Evolutionary conservation across 352 stramenopile genomes (phyloP).

Genomic region (Phytophthora pinifolia): DNA sequence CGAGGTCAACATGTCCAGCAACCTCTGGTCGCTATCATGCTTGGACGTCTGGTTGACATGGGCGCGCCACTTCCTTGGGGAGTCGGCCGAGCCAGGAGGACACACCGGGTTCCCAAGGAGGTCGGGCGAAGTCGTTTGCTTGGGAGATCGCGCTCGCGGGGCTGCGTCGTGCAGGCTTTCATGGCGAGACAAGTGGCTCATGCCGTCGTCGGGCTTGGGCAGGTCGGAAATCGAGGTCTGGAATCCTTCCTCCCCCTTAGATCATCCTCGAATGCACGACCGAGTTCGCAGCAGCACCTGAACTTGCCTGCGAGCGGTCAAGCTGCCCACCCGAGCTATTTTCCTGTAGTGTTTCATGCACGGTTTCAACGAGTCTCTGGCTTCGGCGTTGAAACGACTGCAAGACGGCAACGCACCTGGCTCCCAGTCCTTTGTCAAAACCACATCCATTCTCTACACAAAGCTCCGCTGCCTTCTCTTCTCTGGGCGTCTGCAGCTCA

Average conservation of each 20-base stretch:
- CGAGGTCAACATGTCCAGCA: constrained; percentile 72
- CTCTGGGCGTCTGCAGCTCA: constrained; percentile 16
- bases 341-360: constrained; percentile 17
- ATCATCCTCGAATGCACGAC: constrained; percentile 14
- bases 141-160: constrained; percentile 9
- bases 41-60: constrained; percentile 13
- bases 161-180: constrained; percentile 12
- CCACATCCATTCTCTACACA: constrained; percentile 39
- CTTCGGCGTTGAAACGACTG: constrained; percentile 14
- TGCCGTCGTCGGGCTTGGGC: not conserved
- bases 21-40: constrained; percentile 55
- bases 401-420: constrained; percentile 1
- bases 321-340: constrained; percentile 10
- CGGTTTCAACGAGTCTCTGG: constrained; percentile 14
- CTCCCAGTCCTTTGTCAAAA: constrained; percentile 19
- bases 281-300: not conserved
- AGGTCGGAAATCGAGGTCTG: constrained; percentile 20
- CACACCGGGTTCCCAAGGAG: constrained; percentile 23
- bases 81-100: constrained; percentile 1
- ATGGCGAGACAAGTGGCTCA: constrained; percentile 25
- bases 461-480: constrained; percentile 19
- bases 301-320: not conserved
- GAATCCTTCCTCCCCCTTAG: constrained; percentile 10
- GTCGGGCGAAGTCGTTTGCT: constrained; percentile 33
- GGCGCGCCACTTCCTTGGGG: constrained; percentile 15